phyloP scores from a whole-genome alignment of 2,329 filamentous ascomycete genomes.

The Microsporum canis region DNA sequence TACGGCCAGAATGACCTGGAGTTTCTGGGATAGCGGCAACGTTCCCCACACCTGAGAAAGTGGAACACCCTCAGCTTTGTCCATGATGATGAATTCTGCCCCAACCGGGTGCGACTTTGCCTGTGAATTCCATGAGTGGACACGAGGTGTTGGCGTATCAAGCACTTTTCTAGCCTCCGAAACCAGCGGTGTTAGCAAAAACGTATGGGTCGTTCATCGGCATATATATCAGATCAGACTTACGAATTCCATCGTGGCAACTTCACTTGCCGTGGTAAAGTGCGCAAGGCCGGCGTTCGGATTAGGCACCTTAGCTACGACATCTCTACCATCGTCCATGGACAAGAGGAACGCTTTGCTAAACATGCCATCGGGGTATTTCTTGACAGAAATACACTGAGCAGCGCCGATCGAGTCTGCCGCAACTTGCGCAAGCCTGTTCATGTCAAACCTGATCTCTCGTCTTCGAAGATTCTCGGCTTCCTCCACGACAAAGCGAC shows the following conservation, averaged over 20 bases:
- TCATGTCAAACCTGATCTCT: conserved; percentile 23
- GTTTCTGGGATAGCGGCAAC: conserved; percentile 18
- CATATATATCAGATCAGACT: neutral
- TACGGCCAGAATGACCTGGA: conserved; percentile 20
- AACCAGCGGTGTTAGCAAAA: neutral
- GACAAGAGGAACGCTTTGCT: conserved; percentile 29
- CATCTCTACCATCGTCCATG: conserved; percentile 23
- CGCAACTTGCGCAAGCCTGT: conserved; percentile 24
- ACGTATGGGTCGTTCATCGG: too few relatives aligned
- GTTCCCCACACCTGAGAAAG: conserved; percentile 18
- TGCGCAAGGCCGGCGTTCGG: conserved; percentile 19
- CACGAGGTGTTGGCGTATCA: conserved; percentile 13
- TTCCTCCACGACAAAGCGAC: conserved; percentile 22
- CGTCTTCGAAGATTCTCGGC: conserved; percentile 16
- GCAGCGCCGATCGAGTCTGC: conserved; percentile 21
- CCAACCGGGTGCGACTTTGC: conserved; percentile 12
- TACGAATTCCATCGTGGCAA: conserved; percentile 21
- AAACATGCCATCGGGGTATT: conserved; percentile 24
- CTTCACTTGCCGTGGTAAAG: conserved; percentile 16
- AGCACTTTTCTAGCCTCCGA: conserved; percentile 10
- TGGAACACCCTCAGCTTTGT: conserved; percentile 17
- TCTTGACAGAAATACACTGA: conserved; percentile 23
- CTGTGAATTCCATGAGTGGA: conserved; percentile 14
- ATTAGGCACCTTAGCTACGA: conserved; percentile 23
- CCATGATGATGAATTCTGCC: conserved; percentile 19